These are phyloP conservation scores for Phytopythium montanum DNA, from an alignment of 352 stramenopile species.

Conservation along the genomic window DNA sequence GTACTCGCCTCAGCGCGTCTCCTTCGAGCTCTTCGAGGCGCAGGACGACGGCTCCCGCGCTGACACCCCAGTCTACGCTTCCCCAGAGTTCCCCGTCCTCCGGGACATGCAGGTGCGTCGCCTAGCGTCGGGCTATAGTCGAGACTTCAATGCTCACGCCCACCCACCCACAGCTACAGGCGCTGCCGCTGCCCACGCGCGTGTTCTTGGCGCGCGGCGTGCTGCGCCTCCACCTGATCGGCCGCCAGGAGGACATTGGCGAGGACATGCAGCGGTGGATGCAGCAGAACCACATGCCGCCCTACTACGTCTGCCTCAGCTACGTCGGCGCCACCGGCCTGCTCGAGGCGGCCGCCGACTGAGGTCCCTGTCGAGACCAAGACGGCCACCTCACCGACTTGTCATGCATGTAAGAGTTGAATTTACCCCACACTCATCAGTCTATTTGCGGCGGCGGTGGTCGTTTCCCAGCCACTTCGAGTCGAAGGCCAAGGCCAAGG, in stretches of 20 bases:
- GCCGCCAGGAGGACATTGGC: slow-evolving; percentile 46
- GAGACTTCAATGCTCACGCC: too few relatives aligned
- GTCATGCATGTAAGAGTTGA: slow-evolving; percentile 1
- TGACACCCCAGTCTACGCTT: slow-evolving; percentile 38
- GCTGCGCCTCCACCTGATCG: slow-evolving; percentile 55
- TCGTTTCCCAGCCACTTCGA: not conserved
- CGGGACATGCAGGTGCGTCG: slow-evolving; percentile 58
- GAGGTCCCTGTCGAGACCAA: not conserved
- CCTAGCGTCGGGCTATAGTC: too few relatives aligned
- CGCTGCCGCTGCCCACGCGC: slow-evolving; percentile 38
- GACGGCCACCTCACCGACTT: too few relatives aligned
- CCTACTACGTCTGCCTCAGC: slow-evolving; percentile 80
- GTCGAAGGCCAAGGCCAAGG: not conserved
- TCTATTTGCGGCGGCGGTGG: not conserved
- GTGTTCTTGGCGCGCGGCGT: slow-evolving; percentile 48
- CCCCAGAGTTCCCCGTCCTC: slow-evolving; percentile 39
- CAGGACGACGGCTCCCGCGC: slow-evolving; percentile 9
- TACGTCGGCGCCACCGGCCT: slow-evolving; percentile 52
- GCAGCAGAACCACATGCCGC: slow-evolving; percentile 37
- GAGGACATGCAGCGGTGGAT: slow-evolving; percentile 51
- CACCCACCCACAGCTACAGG: slow-evolving; percentile 34
- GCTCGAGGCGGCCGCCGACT: slow-evolving; percentile 13
- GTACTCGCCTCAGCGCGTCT: slow-evolving; percentile 56
- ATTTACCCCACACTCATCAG: slow-evolving; percentile 1
- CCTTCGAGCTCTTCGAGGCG: slow-evolving; percentile 56